Evolutionary conservation across 140 eudicot species (phyloP).

Genomic region (Anethum foeniculum): DNA sequence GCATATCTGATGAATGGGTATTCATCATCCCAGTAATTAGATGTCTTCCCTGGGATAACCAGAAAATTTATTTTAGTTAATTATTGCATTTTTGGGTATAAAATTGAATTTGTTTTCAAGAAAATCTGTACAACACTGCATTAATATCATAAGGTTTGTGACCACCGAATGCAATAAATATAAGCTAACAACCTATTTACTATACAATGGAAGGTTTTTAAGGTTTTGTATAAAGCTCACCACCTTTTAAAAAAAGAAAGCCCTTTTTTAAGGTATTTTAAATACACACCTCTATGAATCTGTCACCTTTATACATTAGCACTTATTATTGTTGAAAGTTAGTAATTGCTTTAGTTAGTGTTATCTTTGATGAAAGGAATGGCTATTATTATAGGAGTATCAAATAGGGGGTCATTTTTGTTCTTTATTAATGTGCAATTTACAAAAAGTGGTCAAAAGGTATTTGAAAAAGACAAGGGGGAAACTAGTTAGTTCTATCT

Average conservation of each 20-base stretch:
- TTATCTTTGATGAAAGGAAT: not conserved
- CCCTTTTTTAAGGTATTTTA: not conserved
- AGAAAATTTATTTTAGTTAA: not conserved
- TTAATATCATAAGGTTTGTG: not conserved
- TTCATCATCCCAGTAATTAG: slow-evolving; percentile 30
- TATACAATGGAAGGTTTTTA: not conserved
- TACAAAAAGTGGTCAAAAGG: not conserved
- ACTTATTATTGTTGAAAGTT: not conserved
- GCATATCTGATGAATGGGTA: slow-evolving; percentile 63
- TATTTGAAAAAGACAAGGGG: not conserved
- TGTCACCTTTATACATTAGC: not conserved
- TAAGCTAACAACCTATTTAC: not conserved
- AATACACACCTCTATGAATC: not conserved
- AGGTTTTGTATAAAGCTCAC: not conserved
- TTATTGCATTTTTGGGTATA: not conserved
- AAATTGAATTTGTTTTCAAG: not conserved
- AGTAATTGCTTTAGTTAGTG: not conserved
- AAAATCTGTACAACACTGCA: slow-evolving; percentile 7
- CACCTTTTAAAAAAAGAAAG: not conserved
- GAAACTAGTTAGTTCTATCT: no score
- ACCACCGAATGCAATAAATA: slow-evolving; percentile 4
- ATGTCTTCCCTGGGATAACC: slow-evolving; percentile 31
- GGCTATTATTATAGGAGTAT: no score
- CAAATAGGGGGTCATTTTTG: no score
- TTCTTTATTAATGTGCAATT: not conserved